A percentile compares a stretch with the other conserved stretches of the same genome.
Evolutionary conservation across 352 stramenopile genomes (phyloP).

Genomic region (Phytophthora pinifolia): DNA sequence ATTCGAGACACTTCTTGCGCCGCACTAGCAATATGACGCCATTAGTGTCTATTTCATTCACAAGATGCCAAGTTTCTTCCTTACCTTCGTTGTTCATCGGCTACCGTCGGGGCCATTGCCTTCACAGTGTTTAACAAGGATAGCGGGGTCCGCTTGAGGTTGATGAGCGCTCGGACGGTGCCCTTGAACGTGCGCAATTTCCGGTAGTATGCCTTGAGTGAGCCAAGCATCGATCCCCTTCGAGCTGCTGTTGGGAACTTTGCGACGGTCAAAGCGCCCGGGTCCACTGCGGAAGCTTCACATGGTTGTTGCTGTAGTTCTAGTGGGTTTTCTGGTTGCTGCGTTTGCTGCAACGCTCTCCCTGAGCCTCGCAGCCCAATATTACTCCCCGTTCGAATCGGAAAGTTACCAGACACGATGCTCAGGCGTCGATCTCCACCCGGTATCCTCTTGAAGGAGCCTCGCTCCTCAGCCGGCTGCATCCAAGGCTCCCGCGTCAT

Average conservation of each 20-base stretch:
- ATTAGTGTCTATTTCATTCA: neutral
- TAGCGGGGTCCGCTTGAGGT: slow-evolving; percentile 40
- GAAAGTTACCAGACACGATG: slow-evolving; percentile 11
- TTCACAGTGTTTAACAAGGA: slow-evolving; percentile 5
- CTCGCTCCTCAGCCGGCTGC: slow-evolving; percentile 13
- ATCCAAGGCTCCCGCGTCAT: slow-evolving; percentile 28
- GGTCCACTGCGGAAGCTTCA: slow-evolving; percentile 34
- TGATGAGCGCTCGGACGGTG: slow-evolving; percentile 66
- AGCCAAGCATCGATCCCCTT: slow-evolving; percentile 49
- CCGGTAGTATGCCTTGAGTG: slow-evolving; percentile 65
- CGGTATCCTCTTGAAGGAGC: slow-evolving; percentile 18
- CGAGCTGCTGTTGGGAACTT: slow-evolving; percentile 1
- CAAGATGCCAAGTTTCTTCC: neutral
- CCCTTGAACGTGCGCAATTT: slow-evolving; percentile 74
- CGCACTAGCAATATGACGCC: slow-evolving; percentile 9
- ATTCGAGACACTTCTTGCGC: slow-evolving; percentile 37
- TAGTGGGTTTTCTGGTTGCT: slow-evolving; percentile 1
- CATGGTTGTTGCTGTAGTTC: neutral
- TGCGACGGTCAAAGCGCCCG: neutral
- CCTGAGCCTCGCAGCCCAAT: slow-evolving; percentile 14
- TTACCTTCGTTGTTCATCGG: slow-evolving; percentile 22
- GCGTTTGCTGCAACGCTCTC: slow-evolving; percentile 1
- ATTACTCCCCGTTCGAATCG: slow-evolving; percentile 20
- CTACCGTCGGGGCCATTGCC: neutral
- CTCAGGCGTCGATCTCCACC: slow-evolving; percentile 8